Percentiles rank a stretch among this genome's conserved stretches.
These are phyloP conservation scores for Penicillium capsulatum DNA, from an alignment of 2,329 filamentous ascomycete species.

Conservation along the genomic window DNA sequence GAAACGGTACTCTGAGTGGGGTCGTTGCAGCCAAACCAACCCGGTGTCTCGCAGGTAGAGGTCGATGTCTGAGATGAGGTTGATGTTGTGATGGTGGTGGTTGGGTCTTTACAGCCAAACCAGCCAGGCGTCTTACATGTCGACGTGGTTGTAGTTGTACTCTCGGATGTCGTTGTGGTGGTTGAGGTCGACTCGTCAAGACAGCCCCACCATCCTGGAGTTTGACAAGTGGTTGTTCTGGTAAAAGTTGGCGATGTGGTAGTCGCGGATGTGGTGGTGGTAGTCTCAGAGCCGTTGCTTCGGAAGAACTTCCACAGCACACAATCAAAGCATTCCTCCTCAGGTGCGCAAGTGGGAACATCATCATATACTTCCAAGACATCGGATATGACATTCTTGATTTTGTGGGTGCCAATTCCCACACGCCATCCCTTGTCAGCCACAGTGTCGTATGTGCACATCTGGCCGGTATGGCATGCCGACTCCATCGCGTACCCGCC, in stretches of 20 bases:
- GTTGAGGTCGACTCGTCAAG: conserved; percentile 47
- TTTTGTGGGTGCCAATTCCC: conserved; percentile 85
- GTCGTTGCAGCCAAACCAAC: conserved; percentile 35
- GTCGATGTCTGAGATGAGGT: conserved; percentile 18
- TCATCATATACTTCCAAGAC: conserved; percentile 78
- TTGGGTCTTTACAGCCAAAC: conserved; percentile 41
- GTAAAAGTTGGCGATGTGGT: conserved; percentile 60
- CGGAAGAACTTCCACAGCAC: conserved; percentile 92
- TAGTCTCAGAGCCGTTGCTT: conserved; percentile 79
- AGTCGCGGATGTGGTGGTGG: conserved; percentile 55
- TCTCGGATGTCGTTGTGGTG: conserved; percentile 24
- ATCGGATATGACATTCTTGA: conserved; percentile 79
- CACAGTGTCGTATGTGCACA: conserved; percentile 91
- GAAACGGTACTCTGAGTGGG: conserved; percentile 3
- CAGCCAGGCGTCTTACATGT: conserved; percentile 38
- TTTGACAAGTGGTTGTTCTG: conserved; percentile 80
- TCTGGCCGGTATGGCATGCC: conserved; percentile 80
- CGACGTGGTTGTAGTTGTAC: conserved; percentile 31
- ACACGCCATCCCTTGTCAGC: conserved; percentile 88
- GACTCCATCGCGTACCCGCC: conserved; percentile 92
- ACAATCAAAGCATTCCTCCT: conserved; percentile 82
- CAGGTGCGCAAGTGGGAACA: conserved; percentile 71
- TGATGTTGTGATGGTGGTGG: conserved; percentile 22
- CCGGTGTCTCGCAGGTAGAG: conserved; percentile 25
- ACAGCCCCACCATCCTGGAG: conserved; percentile 83